Evolutionary conservation across 2,329 filamentous ascomycete species (phyloP), one percentile per base, ranked within the genome.

Genomic region (Teratosphaeria gauchensis): DNA sequence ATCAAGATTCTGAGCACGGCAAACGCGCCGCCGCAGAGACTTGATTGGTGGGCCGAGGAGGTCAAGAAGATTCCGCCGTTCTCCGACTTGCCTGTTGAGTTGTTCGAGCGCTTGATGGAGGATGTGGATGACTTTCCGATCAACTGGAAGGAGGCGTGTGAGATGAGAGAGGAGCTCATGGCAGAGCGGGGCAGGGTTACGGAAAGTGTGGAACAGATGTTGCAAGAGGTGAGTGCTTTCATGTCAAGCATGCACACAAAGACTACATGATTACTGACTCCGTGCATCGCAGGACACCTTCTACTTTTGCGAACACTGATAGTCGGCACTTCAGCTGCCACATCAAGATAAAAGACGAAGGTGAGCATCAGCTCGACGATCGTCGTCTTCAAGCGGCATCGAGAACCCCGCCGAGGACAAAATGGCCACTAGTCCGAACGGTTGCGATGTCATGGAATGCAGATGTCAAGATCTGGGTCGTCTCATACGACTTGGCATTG

Each of bases 11-110:
- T 82, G 9, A 83, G 73, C 2, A 80, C 78, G 0, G 74, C 75
- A 0, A 80, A 82, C 58, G 74, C 82, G 0, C 79, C 80, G 1
- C 78, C 78, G 2, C 80, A 83, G 64, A 76, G 75, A 59, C 65
- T 73, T 28, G 70, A 76, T 2, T 83, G 80, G 80, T 76, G 65
- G 62, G 56, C 61, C 1, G 60, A 61, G 11, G 61, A 65, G 53
- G 59, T 69, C 1, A 54, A 54, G 3, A 61, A 58, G 6, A 30
- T 66, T 11, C 58, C 61, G 19, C 57, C 58, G 12, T 58, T 66
- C 6, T 65, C 59, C 1, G 53, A 61, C 6, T 46, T 72, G 42
- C 68, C 69, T 3, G 54, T 54, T 5, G 71, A 73, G 58, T 19
- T 72, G 33, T 61, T 62, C 31, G 65, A 69, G 16, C 58, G 60